Evolutionary conservation across 2,329 filamentous ascomycete genomes (phyloP), one percentile per base, ranked within the genome.

Genomic region (Phymatotrichopsis omnivora): DNA sequence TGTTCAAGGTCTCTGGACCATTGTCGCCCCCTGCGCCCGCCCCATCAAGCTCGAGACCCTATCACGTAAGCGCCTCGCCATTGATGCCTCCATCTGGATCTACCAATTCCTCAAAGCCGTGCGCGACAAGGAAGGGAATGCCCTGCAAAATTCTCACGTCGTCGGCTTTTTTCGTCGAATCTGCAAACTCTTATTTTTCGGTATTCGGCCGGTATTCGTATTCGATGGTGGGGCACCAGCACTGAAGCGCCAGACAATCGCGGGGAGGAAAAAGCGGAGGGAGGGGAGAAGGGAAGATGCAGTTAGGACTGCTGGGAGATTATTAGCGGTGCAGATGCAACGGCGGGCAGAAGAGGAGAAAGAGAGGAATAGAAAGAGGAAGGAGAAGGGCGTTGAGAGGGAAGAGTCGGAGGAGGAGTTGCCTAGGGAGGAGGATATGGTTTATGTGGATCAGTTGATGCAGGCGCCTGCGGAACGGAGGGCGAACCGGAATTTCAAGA

Each of bases 81-180:
- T 98, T 56, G 91, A 98, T 67, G 91, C 93, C 47, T 95, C 87
- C 10, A 98, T 98, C 62, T 98, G 91, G 91, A 96, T 98, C 58
- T 98, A 98, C 71, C 91, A 98, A 62, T 98, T 98, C 61, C 77
- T 98, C 58, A 98, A 98, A 68, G 91, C 93, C 7, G 91, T 98
- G 8, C 87, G 91, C 58, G 91, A 98, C 67, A 95, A 96, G 61
- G 91, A 98, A 65, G 91, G 91, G 42, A 94, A 98, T 61, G 91
- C 91, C 1, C 72, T 98, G 41, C 85, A 87, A 54, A 98, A 95
- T 67, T 89, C 85, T 23, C 91, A 98, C 61, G 77, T 98, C 27
- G 85, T 98, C 32, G 91, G 93, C 29, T 98, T 98, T 75, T 98
- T 98, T 67, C 84, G 91, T 40, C 80, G 91, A 50, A 94, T 98